These are phyloP conservation scores for Cercophora newfieldiana DNA, from an alignment of 495 filamentous ascomycete species.

Conservation along the genomic window DNA sequence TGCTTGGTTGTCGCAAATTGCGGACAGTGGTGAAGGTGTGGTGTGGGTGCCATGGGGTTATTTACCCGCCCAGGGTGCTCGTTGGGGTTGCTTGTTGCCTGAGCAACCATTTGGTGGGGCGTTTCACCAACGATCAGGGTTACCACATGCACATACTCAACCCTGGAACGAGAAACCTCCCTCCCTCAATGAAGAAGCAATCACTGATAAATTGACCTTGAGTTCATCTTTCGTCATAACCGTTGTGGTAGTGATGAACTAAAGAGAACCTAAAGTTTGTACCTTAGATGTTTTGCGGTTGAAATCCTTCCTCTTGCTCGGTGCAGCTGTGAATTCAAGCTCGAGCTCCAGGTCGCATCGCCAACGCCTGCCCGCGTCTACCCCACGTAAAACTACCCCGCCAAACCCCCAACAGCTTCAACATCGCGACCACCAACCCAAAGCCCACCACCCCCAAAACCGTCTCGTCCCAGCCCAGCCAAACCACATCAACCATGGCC, in stretches of 20 bases:
- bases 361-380: neutral
- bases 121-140: neutral
- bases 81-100: slow-evolving; percentile 19
- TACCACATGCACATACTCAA: neutral
- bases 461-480: neutral
- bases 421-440: neutral
- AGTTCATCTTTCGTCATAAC: neutral
- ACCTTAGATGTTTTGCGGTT: too few relatives aligned
- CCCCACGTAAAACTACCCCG: slow-evolving; percentile 5
- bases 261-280: too few relatives aligned
- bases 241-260: too few relatives aligned
- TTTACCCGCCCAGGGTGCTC: slow-evolving; percentile 11
- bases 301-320: too few relatives aligned
- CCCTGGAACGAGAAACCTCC: neutral
- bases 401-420: slow-evolving; percentile 2
- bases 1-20: slow-evolving; percentile 15
- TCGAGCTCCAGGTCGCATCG: neutral
- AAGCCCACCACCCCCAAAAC: neutral
- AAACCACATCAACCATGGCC: slow-evolving; percentile 9
- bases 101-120: slow-evolving; percentile 22
- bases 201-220: neutral
- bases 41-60: slow-evolving; percentile 16
- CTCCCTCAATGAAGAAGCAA: too few relatives aligned
- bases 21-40: neutral
- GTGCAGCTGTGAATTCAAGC: too few relatives aligned